Percentiles rank a stretch among this genome's conserved stretches.
phyloP scores from a whole-genome alignment of 2,329 filamentous ascomycete genomes.

The Neurospora crassa region DNA sequence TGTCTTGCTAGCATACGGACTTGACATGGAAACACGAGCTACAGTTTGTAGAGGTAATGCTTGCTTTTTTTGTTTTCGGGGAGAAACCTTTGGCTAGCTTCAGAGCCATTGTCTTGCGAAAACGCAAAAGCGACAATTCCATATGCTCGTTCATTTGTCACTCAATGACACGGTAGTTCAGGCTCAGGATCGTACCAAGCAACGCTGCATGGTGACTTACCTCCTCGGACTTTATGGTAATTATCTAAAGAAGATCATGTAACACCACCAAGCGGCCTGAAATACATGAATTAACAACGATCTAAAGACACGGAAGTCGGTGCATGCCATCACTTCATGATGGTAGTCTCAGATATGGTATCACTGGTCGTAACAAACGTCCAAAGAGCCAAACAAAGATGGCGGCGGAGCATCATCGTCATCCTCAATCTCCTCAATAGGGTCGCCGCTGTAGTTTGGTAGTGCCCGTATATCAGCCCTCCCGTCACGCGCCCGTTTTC shows the following conservation, averaged over 20 bases:
- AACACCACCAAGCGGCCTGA: not conserved
- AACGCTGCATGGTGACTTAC: not conserved
- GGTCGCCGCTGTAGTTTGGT: conserved; percentile 22
- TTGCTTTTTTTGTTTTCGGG: not conserved
- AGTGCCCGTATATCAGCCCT: conserved; percentile 21
- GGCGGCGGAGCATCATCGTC: conserved; percentile 5
- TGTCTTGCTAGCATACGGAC: not conserved
- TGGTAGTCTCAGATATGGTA: not conserved
- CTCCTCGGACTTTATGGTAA: not conserved
- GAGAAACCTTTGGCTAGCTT: not conserved
- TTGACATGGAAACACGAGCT: not conserved
- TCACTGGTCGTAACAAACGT: conserved; percentile 5
- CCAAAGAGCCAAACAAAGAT: conserved; percentile 19
- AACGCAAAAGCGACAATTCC: not conserved
- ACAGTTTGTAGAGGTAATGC: not conserved
- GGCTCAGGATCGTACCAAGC: not conserved
- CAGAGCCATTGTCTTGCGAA: not conserved
- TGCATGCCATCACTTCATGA: not conserved
- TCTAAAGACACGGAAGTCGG: not conserved
- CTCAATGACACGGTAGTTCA: not conserved
- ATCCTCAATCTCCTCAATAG: conserved; percentile 24
- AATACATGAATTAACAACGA: not conserved
- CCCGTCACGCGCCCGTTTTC: conserved; percentile 15
- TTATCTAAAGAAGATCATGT: not conserved
- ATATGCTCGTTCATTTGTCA: not conserved